phyloP scores from a whole-genome alignment of 2,329 filamentous ascomycete genomes.

The Didymella arachidicola region DNA sequence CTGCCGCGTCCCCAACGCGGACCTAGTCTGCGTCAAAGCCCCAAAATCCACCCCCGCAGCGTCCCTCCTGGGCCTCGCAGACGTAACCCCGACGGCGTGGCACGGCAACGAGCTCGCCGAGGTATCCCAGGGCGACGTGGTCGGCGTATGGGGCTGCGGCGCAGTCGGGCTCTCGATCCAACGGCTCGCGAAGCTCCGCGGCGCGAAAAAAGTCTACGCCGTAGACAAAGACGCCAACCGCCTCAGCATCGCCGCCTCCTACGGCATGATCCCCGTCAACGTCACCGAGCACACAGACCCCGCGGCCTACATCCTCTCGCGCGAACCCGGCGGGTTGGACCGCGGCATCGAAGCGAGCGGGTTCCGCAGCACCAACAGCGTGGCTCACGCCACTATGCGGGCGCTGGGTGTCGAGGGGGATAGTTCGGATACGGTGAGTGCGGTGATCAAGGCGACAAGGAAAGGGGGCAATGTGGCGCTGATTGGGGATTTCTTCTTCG shows the following conservation, averaged over 20 bases:
- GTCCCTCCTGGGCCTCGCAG: background rate
- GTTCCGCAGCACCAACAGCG: background rate
- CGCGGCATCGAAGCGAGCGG: background rate
- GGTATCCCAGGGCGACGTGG: background rate
- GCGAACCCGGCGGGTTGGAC: background rate
- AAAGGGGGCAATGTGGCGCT: background rate
- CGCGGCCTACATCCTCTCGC: background rate
- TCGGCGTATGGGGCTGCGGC: background rate
- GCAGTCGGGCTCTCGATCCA: background rate
- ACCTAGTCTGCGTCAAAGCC: background rate
- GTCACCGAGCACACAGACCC: background rate
- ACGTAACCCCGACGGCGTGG: background rate
- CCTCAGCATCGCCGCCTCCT: background rate
- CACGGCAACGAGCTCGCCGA: background rate
- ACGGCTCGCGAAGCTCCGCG: background rate
- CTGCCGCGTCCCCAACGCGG: background rate
- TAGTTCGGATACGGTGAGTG: background rate
- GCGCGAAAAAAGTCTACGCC: background rate
- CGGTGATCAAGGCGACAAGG: background rate
- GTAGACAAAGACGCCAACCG: background rate
- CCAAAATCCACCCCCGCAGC: background rate
- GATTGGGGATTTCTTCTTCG: background rate
- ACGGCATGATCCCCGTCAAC: background rate
- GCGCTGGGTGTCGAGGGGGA: background rate
- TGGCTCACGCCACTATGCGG: background rate